Conservation (phyloP, 345 rosid genomes). For the Arabidopsis arenosa region DNA sequence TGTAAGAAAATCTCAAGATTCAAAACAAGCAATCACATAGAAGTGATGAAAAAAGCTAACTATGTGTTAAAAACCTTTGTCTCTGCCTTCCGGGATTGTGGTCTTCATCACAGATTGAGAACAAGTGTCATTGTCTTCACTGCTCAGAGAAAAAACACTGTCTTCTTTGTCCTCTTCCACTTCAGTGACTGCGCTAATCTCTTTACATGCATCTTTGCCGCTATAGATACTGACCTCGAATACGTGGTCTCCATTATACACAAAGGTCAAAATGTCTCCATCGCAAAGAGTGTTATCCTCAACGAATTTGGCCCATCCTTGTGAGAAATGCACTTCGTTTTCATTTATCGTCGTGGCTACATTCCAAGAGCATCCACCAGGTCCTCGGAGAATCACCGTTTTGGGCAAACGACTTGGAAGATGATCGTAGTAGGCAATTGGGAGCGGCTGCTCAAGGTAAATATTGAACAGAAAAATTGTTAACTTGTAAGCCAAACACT, state of each 20-base stretch:
- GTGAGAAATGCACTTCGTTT: slow-evolving; percentile 4
- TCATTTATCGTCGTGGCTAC: background rate
- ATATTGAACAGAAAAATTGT: background rate
- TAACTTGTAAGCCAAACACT: slow-evolving; percentile 1
- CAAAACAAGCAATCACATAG: slow-evolving; percentile 12
- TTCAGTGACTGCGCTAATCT: slow-evolving; percentile 3
- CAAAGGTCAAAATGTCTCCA: slow-evolving; percentile 38
- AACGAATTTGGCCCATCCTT: slow-evolving; percentile 35
- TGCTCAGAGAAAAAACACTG: background rate
- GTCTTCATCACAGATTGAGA: background rate
- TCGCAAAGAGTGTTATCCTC: slow-evolving; percentile 25
- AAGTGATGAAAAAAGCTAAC: background rate
- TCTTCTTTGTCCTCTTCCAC: background rate
- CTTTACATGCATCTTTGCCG: slow-evolving; percentile 22
- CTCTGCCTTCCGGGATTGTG: slow-evolving; percentile 3
- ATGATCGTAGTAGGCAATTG: slow-evolving; percentile 16
- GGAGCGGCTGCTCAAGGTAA: slow-evolving; percentile 18
- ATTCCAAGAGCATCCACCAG: slow-evolving; percentile 31
- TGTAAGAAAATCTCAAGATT: background rate
- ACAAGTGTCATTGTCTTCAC: slow-evolving; percentile 7
- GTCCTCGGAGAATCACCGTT: slow-evolving; percentile 32
- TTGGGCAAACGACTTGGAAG: slow-evolving; percentile 24
- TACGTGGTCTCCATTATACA: slow-evolving; percentile 25
- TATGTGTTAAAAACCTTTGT: slow-evolving; percentile 21
- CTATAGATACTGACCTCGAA: slow-evolving; percentile 39